Conservation (phyloP, 2,329 filamentous ascomycete species). For the Myrmaecium sp. region DNA sequence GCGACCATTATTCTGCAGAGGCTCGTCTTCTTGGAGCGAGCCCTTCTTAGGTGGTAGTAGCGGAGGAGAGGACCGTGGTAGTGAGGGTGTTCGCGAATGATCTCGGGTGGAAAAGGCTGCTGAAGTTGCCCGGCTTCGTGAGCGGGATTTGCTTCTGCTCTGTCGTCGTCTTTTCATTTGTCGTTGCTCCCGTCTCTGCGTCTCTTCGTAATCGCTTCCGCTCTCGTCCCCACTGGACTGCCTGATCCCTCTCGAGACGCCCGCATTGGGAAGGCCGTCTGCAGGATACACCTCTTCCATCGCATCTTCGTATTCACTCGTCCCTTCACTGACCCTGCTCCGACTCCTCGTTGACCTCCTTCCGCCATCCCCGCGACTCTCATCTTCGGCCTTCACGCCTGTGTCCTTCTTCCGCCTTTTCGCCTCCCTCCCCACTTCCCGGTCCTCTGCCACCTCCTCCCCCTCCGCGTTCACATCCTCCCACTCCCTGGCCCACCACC, state of each 20-base stretch:
- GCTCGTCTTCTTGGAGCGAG: background rate
- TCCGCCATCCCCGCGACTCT: background rate
- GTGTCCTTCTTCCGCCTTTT: slow-evolving; percentile 7
- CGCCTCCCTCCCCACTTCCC: background rate
- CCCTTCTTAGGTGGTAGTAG: background rate
- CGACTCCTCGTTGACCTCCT: background rate
- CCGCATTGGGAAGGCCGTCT: no score
- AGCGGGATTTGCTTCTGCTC: background rate
- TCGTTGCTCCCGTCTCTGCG: background rate
- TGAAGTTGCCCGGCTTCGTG: background rate
- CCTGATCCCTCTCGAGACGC: no score
- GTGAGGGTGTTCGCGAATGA: no score
- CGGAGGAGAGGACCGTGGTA: no score
- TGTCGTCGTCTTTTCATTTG: background rate
- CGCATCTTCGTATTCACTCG: slow-evolving; percentile 1
- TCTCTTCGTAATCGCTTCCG: background rate
- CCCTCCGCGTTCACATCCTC: slow-evolving; percentile 8
- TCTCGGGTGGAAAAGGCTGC: background rate
- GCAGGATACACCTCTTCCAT: slow-evolving; percentile 1
- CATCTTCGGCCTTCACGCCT: background rate
- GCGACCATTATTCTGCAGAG: slow-evolving; percentile 2
- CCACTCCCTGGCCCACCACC: slow-evolving; percentile 27
- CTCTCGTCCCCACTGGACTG: background rate
- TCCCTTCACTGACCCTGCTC: slow-evolving; percentile 9
- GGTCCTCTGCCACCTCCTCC: slow-evolving; percentile 4